Evolutionary conservation across 495 filamentous ascomycete genomes (phyloP).

Genomic region (Aspergillus nanangensis): DNA sequence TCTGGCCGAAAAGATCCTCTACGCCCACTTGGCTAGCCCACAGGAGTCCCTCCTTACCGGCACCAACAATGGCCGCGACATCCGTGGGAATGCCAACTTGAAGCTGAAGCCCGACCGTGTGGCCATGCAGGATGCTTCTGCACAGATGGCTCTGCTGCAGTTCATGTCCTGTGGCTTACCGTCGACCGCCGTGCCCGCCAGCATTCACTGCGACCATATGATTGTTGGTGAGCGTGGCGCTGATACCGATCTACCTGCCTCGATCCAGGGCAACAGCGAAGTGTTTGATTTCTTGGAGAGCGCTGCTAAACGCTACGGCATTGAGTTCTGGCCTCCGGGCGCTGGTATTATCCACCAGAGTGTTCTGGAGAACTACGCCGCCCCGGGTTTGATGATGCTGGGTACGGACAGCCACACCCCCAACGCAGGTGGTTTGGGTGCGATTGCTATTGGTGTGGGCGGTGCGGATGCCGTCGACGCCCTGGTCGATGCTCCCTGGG

Average conservation of each 20-base stretch:
- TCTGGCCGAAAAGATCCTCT: conserved; percentile 94
- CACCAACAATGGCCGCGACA: conserved; percentile 70
- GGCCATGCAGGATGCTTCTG: conserved; percentile 98
- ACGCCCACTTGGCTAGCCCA: conserved; percentile 85
- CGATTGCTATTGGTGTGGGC: conserved; percentile 95
- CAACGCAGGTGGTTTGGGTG: conserved; percentile 88
- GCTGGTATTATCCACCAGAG: conserved; percentile 99
- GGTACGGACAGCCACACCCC: conserved; percentile 98
- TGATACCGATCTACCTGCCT: conserved; percentile 78
- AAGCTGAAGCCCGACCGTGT: conserved; percentile 98
- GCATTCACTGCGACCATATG: conserved; percentile 98
- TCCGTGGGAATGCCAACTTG: conserved; percentile 86
- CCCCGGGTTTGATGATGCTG: conserved; percentile 98
- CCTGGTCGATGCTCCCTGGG: conserved; percentile 94
- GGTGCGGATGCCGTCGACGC: conserved; percentile 97
- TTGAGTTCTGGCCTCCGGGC: conserved; percentile 98
- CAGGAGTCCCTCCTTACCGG: conserved; percentile 79
- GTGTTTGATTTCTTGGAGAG: conserved; percentile 97
- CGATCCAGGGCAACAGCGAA: conserved; percentile 90
- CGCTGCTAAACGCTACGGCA: conserved; percentile 91
- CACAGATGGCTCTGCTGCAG: conserved; percentile 95
- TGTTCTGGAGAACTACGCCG: conserved; percentile 97
- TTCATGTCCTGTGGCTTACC: conserved; percentile 96
- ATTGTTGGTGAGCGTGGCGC: conserved; percentile 89
- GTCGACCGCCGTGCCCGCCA: conserved; percentile 90